Base-by-base conservation (phyloP, 139 green algal species). In the Coccomyxa sp. region DNA sequence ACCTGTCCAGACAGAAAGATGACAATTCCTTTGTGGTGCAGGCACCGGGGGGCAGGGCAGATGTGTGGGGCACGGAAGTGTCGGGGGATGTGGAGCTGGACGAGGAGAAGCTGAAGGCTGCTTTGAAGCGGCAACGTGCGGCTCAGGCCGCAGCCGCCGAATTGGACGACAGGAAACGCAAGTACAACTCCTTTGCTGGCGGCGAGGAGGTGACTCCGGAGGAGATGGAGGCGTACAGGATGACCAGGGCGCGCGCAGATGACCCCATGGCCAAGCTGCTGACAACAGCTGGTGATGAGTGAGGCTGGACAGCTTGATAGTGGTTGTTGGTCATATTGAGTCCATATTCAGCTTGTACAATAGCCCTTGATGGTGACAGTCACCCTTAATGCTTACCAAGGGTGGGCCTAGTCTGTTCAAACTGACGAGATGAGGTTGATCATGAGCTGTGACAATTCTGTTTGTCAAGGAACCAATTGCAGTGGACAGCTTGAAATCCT, bases 211-310 rank as follows among this genome's bases (percentile, higher is more conserved):
- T 98, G 28, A 98, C 92, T 0, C 83, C 91, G 0, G 97, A 99
- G 89, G 97, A 99, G 79, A 99, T 99, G 97, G 97, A 99, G 92
- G 97, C 97, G 0, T 99, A 98, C 87, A 87, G 95, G 31, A 81
- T 98, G 67, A 94, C 90, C 66, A 91, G 89, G 85, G 28, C 45
- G 28, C 80, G 94, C 0, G 85, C 66, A 0, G 93, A 96, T 32
- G 95, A 98, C 86, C 95, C 96, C 21, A 93, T 98, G 85, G 78
- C 80, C 14, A 63, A 85, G 10, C 21, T 28, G 18, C 63, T 71
- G 18, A 25, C 63, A 71, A 25, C 63, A 28, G 71, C 14, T 78
- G 71, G 27, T 18, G n/a, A 78, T 21, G 63, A 71, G 4, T 71
- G 63, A 71, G 21, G 60, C 14, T 16, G 16, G 60, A 68, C 63